These are phyloP conservation scores for Yamadazyma kitorensis DNA, from an alignment of 805 yeast species.

Conservation along the genomic window DNA sequence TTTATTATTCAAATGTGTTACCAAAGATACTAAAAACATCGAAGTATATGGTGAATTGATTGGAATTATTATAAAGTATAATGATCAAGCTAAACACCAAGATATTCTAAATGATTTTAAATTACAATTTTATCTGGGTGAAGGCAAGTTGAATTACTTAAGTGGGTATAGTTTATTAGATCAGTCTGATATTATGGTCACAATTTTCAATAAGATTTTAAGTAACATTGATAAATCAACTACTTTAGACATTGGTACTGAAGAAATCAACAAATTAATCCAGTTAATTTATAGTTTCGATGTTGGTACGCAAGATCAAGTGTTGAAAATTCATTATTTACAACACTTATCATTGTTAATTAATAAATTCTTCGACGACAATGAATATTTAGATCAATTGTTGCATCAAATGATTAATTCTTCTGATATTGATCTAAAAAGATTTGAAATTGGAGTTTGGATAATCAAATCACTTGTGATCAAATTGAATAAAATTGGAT, in stretches of 20 bases:
- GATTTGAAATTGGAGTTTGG: constrained; percentile 66
- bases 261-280: constrained; percentile 10
- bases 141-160: constrained; percentile 9
- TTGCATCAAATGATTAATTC: not conserved
- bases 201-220: constrained; percentile 44
- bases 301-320: constrained; percentile 10
- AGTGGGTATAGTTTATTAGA: constrained; percentile 18
- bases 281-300: constrained; percentile 3
- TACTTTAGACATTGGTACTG: constrained; percentile 4
- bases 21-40: constrained; percentile 14
- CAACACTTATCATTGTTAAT: constrained; percentile 52
- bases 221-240: constrained; percentile 51
- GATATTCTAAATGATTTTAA: constrained; percentile 37
- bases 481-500: constrained; percentile 45
- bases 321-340: constrained; percentile 51
- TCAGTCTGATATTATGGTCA: constrained; percentile 31
- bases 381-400: not conserved
- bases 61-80: constrained; percentile 39
- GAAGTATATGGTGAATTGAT: constrained; percentile 42
- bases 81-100: constrained; percentile 45
- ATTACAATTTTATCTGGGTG: constrained; percentile 30
- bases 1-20: constrained; percentile 4
- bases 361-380: constrained; percentile 38
- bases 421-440: constrained; percentile 9
- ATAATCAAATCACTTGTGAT: constrained; percentile 65